Conservation (phyloP, 331 rosid genomes). For the Ulmus americana region DNA sequence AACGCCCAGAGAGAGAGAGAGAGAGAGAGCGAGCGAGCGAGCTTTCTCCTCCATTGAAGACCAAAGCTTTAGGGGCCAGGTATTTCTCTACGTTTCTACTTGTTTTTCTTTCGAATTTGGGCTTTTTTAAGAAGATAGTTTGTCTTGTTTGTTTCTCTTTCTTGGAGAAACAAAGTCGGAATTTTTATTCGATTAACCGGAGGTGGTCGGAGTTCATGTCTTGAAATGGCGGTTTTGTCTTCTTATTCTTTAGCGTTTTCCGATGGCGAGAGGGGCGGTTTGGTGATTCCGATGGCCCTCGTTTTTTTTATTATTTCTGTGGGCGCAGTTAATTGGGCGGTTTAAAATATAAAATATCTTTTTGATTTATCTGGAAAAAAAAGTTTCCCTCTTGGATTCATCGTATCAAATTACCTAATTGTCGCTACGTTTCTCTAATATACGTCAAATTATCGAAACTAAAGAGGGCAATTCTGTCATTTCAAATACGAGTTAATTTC, state of each 20-base stretch:
- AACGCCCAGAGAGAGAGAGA: not conserved
- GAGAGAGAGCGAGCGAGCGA: not conserved
- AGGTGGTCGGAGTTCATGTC: not conserved
- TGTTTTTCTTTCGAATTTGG: not conserved
- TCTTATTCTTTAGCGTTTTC: not conserved
- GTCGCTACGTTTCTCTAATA: not conserved
- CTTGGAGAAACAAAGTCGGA: too few species aligned
- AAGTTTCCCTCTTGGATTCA: not conserved
- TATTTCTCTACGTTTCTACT: not conserved
- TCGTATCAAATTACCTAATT: slow-evolving; percentile 6
- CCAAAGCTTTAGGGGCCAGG: not conserved
- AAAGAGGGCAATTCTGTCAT: not conserved
- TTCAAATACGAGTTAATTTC: not conserved
- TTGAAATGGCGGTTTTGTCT: not conserved
- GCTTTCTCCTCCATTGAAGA: slow-evolving; percentile 1
- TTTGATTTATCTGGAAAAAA: too few species aligned
- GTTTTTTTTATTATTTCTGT: not conserved
- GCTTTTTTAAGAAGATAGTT: not conserved
- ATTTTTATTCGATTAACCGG: not conserved
- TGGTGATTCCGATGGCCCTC: not conserved
- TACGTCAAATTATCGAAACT: not conserved
- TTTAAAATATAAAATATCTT: not conserved
- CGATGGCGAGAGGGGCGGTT: not conserved
- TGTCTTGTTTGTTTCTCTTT: not conserved
- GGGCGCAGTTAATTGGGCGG: not conserved